These are phyloP conservation scores for Xylaria venustula DNA, from an alignment of 495 filamentous ascomycete genomes.

Conservation along the genomic window DNA sequence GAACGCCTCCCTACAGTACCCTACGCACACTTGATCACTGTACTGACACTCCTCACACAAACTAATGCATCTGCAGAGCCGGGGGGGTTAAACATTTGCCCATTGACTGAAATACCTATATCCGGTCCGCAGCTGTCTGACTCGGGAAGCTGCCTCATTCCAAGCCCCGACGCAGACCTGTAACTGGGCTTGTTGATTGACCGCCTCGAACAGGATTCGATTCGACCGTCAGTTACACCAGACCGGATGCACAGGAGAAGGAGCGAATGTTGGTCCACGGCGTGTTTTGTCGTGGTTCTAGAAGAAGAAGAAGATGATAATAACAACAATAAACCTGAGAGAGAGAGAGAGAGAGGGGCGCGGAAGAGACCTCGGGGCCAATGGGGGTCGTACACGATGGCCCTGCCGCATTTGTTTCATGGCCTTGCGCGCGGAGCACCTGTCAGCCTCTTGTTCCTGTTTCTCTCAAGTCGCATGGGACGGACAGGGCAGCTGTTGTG, in stretches of 20 bases:
- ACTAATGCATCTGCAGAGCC: neutral
- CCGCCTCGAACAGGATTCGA: neutral
- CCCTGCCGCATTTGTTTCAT: conserved; percentile 10
- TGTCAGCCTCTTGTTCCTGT: conserved; percentile 9
- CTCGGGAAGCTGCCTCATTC: neutral
- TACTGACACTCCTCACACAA: too few relatives aligned
- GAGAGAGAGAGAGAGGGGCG: neutral
- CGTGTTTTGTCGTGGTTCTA: conserved; percentile 8
- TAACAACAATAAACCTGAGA: too few relatives aligned
- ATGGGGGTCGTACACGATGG: conserved; percentile 11
- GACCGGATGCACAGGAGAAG: too few relatives aligned
- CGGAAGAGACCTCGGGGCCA: neutral
- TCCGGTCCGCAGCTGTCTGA: too few relatives aligned
- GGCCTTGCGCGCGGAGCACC: conserved; percentile 1
- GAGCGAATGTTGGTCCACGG: neutral
- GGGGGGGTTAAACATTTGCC: neutral
- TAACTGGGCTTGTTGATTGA: neutral
- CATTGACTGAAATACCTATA: too few relatives aligned
- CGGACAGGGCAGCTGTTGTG: conserved; percentile 5
- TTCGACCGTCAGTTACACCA: too few relatives aligned
- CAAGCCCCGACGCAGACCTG: neutral
- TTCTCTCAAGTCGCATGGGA: neutral
- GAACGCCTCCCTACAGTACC: neutral
- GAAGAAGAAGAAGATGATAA: neutral
- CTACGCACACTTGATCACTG: too few relatives aligned